Evolutionary conservation across 768 basidiomycete species (phyloP).

Genomic region (Tulasnella sp.): DNA sequence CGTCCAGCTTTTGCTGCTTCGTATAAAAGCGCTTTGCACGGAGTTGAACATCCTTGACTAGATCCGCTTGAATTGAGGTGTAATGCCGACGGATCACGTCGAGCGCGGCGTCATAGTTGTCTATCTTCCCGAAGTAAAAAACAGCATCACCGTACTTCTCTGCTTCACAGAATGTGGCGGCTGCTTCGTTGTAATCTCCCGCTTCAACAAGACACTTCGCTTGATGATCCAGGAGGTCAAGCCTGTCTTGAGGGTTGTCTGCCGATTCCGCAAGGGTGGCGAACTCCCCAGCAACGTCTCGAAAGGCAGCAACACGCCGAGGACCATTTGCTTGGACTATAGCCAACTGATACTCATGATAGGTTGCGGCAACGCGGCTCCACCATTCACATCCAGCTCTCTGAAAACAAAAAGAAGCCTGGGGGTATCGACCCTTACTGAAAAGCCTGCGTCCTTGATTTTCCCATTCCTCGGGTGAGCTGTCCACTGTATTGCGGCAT

Average conservation of each 20-base stretch:
- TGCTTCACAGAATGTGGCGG: neutral
- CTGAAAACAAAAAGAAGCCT: conserved; percentile 14
- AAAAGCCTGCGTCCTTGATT: conserved; percentile 9
- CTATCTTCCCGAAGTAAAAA: too few species aligned
- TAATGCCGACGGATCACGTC: too few species aligned
- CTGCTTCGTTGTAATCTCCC: neutral
- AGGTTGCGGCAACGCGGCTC: neutral
- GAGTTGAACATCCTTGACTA: too few species aligned
- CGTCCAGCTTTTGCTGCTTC: too few species aligned
- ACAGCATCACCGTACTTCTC: too few species aligned
- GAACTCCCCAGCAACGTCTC: neutral
- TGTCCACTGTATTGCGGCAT: neutral
- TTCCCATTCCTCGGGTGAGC: conserved; percentile 5
- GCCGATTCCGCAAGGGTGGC: neutral
- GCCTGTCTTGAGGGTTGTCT: neutral
- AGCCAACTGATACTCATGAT: neutral
- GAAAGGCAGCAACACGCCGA: neutral
- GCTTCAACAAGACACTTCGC: neutral
- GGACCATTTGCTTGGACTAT: neutral
- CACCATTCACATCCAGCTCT: conserved; percentile 5
- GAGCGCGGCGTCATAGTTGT: too few species aligned
- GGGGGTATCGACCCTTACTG: conserved; percentile 3
- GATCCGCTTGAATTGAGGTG: too few species aligned
- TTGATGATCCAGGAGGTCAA: neutral
- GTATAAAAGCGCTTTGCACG: too few species aligned